Conservation (phyloP, 768 basidiomycete genomes). For the Kwoniella sp. region DNA sequence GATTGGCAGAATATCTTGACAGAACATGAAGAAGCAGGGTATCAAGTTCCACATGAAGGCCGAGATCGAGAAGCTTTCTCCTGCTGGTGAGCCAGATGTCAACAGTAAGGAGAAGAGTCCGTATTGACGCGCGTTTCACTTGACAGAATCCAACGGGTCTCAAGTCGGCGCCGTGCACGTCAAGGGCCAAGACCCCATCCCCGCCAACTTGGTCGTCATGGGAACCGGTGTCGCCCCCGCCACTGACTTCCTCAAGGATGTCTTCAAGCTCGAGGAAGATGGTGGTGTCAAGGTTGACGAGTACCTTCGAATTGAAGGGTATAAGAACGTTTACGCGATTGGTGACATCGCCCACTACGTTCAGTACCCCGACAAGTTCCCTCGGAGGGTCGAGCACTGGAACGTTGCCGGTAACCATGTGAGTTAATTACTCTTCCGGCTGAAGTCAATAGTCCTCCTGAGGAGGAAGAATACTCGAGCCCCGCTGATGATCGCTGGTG, state of each 20-base stretch:
- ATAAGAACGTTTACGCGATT: conserved; percentile 55
- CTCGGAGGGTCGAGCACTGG: conserved; percentile 85
- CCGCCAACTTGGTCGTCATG: conserved; percentile 78
- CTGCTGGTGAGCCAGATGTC: conserved; percentile 60
- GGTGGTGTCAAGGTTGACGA: conserved; percentile 78
- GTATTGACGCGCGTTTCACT: not conserved
- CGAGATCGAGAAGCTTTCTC: conserved; percentile 69
- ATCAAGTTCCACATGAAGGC: conserved; percentile 80
- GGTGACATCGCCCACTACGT: conserved; percentile 83
- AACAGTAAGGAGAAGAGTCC: not conserved
- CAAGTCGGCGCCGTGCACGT: conserved; percentile 70
- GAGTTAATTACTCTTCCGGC: conserved; percentile 10
- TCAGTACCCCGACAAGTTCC: conserved; percentile 68
- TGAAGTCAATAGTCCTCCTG: not conserved
- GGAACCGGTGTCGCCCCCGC: conserved; percentile 84
- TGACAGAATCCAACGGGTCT: conserved; percentile 58
- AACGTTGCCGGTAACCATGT: conserved; percentile 82
- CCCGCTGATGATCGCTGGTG: not conserved
- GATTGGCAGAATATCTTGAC: not conserved
- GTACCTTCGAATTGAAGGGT: conserved; percentile 64
- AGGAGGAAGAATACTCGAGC: not conserved
- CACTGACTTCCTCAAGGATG: conserved; percentile 73
- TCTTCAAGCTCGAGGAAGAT: conserved; percentile 67
- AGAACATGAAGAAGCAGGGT: conserved; percentile 81
- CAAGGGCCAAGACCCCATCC: conserved; percentile 65